Conservation (phyloP, 345 rosid species). For the Erucastrum elatum region DNA sequence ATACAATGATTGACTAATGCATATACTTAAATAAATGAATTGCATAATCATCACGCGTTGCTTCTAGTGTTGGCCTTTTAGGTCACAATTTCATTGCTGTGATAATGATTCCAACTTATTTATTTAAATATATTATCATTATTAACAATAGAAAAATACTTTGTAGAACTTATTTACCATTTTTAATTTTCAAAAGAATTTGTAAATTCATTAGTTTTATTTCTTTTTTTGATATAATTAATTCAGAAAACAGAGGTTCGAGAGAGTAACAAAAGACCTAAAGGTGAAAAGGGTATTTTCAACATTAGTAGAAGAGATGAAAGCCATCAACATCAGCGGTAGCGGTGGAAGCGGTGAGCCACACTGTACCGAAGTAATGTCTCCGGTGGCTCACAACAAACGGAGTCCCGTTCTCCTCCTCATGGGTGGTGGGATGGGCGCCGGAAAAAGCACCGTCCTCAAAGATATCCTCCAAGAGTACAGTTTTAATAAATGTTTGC, state of each 20-base stretch:
- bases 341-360: slow-evolving; percentile 40
- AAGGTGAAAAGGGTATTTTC: slow-evolving; percentile 71
- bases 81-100: slow-evolving; percentile 1
- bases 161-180: slow-evolving; percentile 3
- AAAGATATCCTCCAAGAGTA: slow-evolving; percentile 83
- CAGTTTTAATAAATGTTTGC: not conserved
- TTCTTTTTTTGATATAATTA: not conserved
- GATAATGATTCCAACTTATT: not conserved
- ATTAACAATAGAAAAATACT: not conserved
- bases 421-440: slow-evolving; percentile 99
- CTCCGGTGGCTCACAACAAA: slow-evolving; percentile 65
- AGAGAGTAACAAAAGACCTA: slow-evolving; percentile 63
- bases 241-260: slow-evolving; percentile 72
- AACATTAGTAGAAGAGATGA: slow-evolving; percentile 84
- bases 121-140: not conserved
- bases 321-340: slow-evolving; percentile 46
- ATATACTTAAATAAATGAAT: not conserved
- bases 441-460: slow-evolving; percentile 96
- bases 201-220: not conserved
- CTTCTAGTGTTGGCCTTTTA: not conserved
- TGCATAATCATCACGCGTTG: not conserved
- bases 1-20: not conserved
- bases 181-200: not conserved
- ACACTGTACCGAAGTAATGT: slow-evolving; percentile 72
- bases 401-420: slow-evolving; percentile 87